These are phyloP conservation scores for Cercospora berteroae DNA, from an alignment of 2,329 filamentous ascomycete species.

Conservation along the genomic window DNA sequence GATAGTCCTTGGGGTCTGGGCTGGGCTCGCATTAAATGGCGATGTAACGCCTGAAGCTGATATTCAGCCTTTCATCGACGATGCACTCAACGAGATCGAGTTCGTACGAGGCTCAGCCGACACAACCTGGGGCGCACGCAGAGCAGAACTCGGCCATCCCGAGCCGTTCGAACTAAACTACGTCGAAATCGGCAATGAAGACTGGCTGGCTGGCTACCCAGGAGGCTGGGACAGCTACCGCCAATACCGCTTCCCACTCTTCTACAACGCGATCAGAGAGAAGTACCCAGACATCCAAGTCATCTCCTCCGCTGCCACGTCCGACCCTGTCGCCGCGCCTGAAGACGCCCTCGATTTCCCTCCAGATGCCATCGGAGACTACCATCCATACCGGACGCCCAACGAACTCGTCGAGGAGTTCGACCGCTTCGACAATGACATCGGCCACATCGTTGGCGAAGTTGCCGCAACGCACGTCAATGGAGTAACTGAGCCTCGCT, in stretches of 20 bases:
- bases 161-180: constrained; percentile 57
- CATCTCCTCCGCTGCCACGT: constrained; percentile 44
- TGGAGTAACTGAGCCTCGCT: constrained; percentile 43
- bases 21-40: constrained; percentile 55
- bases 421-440: constrained; percentile 50
- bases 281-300: constrained; percentile 59
- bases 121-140: constrained; percentile 57
- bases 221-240: constrained; percentile 39
- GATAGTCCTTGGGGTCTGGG: constrained; percentile 56
- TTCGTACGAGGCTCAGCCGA: constrained; percentile 57
- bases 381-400: constrained; percentile 37
- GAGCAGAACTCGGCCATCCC: constrained; percentile 60
- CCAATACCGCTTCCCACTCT: constrained; percentile 57
- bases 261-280: constrained; percentile 58
- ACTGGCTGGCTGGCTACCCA: constrained; percentile 51
- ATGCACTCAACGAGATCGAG: constrained; percentile 62
- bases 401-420: constrained; percentile 33
- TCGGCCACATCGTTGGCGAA: constrained; percentile 47
- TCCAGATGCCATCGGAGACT: constrained; percentile 29
- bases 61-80: constrained; percentile 52
- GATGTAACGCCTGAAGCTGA: constrained; percentile 49
- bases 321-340: constrained; percentile 16
- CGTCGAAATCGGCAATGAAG: constrained; percentile 67
- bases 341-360: constrained; percentile 19
- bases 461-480: constrained; percentile 49